These are phyloP conservation scores for Spatholobus suberectus DNA, from an alignment of 306 rosid genomes.

Conservation along the genomic window DNA sequence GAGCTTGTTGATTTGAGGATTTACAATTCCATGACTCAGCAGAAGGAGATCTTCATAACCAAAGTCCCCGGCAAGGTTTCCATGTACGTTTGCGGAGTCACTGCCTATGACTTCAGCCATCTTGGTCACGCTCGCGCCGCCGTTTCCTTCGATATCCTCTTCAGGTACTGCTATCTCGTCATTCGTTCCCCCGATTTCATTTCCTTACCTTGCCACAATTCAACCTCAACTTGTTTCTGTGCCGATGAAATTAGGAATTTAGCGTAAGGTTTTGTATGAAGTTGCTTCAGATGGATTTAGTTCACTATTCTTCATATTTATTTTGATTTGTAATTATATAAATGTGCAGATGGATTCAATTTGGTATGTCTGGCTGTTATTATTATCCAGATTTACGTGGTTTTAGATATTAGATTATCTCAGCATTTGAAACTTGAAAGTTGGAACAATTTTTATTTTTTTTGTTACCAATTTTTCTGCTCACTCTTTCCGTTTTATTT, in stretches of 20 bases:
- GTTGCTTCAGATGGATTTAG: background rate
- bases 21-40: constrained; percentile 85
- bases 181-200: background rate
- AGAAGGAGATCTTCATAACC: constrained; percentile 78
- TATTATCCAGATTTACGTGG: constrained; percentile 4
- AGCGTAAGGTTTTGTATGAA: background rate
- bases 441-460: background rate
- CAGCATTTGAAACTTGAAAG: background rate
- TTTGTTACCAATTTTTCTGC: background rate
- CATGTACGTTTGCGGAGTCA: constrained; percentile 95
- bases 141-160: constrained; percentile 83
- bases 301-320: background rate
- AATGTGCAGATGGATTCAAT: background rate
- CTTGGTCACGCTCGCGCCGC: constrained; percentile 98
- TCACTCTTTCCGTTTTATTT: background rate
- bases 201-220: background rate
- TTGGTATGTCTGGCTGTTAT: background rate
- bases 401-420: background rate
- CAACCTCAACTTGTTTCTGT: background rate
- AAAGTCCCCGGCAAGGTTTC: constrained; percentile 68
- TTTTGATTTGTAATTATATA: background rate
- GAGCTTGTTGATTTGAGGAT: constrained; percentile 56
- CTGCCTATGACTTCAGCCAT: constrained; percentile 89
- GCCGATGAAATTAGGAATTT: background rate
- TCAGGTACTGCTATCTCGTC: constrained; percentile 51